Base-by-base conservation (phyloP, 768 basidiomycete genomes). In the Suillus variegatus region DNA sequence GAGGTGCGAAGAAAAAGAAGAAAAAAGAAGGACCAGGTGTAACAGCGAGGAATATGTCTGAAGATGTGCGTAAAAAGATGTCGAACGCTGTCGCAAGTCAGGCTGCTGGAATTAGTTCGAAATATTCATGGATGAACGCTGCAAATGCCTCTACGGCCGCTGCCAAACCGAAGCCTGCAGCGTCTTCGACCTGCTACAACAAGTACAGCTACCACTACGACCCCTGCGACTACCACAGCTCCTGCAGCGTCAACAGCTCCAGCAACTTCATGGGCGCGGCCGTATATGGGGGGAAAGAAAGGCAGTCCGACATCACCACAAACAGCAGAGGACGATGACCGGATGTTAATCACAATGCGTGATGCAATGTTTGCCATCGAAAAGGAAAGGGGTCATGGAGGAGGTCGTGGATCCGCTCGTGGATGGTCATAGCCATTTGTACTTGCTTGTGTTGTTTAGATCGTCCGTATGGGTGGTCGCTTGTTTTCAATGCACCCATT, bases 11-110 rank as follows among this genome's bases (percentile, higher is more conserved):
- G 80, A 93, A 92, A 76, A 84, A 84, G 78, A 86, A 90, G 76
- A 93, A 93, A 75, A 89, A 90, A 73, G 92, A 93, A 40, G 91
- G 91, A 0, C 92, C 93, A 0, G 91, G 92, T 13, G 90, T 93
- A 13, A 92, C 91, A 0, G 92, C 93, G 63, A 81, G 91, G 64
- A 95, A 94, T 73, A 93, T 96, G 92, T 90, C 89, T 6, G 94
- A 95, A 76, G 94, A 95, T 70, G 91, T 94, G 70, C 82, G 89
- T 69, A 96, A 96, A 83, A 94, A 93, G 75, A 88, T 95, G 88
- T 91, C 90, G 41, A 94, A 97, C 75, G 91, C 91, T 28, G 91
- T 92, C 7, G 94, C 94, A 28, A 90, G 88, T 68, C 93, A 93
- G 73, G 93, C 93, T 6, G 92, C 93, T n/a, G 94, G 94, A 0